These are phyloP conservation scores for Tripidium arundinaceum DNA, from an alignment of 202 grass and related monocot genomes.

Conservation along the genomic window DNA sequence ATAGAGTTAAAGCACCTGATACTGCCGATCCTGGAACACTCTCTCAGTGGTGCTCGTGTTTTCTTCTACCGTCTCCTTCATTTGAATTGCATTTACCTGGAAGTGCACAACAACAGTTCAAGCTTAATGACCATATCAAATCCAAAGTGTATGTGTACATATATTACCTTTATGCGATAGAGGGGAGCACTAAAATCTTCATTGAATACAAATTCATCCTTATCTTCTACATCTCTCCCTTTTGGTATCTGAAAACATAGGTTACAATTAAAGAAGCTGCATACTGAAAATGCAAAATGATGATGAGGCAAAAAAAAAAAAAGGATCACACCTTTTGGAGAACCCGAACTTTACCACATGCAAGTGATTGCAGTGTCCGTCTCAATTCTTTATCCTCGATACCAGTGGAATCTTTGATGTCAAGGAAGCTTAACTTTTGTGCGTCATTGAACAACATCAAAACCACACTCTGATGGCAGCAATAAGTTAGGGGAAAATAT, in stretches of 20 bases:
- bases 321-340: slow-evolving; percentile 82
- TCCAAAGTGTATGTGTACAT: neutral
- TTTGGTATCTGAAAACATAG: slow-evolving; percentile 77
- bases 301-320: neutral
- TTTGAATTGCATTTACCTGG: slow-evolving; percentile 99
- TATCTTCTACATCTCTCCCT: slow-evolving; percentile 94
- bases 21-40: slow-evolving; percentile 98
- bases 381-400: slow-evolving; percentile 99
- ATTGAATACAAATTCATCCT: slow-evolving; percentile 93
- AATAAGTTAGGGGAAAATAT: slow-evolving; percentile 11
- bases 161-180: slow-evolving; percentile 93
- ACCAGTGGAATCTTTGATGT: slow-evolving; percentile 88
- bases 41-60: slow-evolving; percentile 97
- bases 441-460: slow-evolving; percentile 97
- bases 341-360: slow-evolving; percentile 97
- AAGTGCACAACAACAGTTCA: slow-evolving; percentile 30
- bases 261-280: slow-evolving; percentile 10
- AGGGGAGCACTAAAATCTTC: slow-evolving; percentile 90
- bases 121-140: slow-evolving; percentile 7
- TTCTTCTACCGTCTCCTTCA: slow-evolving; percentile 99
- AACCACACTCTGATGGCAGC: slow-evolving; percentile 70
- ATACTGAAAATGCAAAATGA: slow-evolving; percentile 32
- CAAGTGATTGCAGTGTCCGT: slow-evolving; percentile 95
- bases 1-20: slow-evolving; percentile 63
- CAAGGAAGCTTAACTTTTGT: slow-evolving; percentile 87